Evolutionary conservation across 2,329 filamentous ascomycete species (phyloP), one percentile per base, ranked within the genome.

Genomic region (Aureobasidium sp.): DNA sequence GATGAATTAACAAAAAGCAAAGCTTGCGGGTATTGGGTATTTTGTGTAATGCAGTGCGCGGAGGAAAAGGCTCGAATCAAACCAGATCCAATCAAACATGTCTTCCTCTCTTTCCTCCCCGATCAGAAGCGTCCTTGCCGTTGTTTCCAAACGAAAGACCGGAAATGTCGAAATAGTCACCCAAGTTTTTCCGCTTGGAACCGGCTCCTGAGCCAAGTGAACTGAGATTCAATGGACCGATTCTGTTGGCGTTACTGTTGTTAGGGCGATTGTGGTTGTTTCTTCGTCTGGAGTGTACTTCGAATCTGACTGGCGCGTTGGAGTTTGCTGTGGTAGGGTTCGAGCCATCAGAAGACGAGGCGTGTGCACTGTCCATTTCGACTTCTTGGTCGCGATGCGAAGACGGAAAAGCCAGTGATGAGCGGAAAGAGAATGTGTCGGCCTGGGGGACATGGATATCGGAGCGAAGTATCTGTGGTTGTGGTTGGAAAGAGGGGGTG

Each of bases 121-220:
- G 56, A 19, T 60, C 60, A 17, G 54, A 53, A 25, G 58, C 59
- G 53, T 88, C 84, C 63, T 84, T 85, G 38, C 79, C 79, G 55
- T 79, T 52, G 56, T 79, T 52, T 4, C 42, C 74, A 41, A 61
- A 60, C 27, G 77, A 77, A 47, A 86, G 66, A 58, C 80, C 81
- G 50, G 81, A 80, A 6, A 86, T 72, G 62, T 88, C 85, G 64
- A 90, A 90, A 51, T 89, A 83, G 62, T 90, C 86, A 21, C 81
- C 80, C 62, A 87, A 79, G 60, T 88, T 77, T 61, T 85, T 80
- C 37, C 86, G 78, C 68, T 91, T 91, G 60, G 81, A 77, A 1
- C 86, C 86, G 7, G 84, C 80, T 6, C 80, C 82, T 55, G 78
- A 77, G 4, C 82, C 81, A 7, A 87, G 70, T 35, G 68, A 70